A percentile compares a stretch with the other conserved stretches of the same genome.
Evolutionary conservation across 139 green algal species (phyloP).

Genomic region (Mesostigma viride): DNA sequence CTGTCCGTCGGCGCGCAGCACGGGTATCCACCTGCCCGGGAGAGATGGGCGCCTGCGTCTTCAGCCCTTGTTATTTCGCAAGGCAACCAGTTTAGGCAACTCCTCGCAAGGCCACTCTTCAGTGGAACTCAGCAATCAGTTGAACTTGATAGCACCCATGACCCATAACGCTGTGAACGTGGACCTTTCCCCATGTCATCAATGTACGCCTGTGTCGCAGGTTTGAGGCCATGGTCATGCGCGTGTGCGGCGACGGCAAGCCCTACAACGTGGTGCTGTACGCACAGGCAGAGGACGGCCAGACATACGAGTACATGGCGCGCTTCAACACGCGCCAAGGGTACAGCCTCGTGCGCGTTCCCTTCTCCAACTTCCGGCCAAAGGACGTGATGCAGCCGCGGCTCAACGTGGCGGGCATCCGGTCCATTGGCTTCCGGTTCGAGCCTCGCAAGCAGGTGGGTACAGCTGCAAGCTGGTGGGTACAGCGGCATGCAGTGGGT

Average conservation of each 20-base stretch:
- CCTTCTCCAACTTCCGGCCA: conserved; percentile 58
- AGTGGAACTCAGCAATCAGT: too few species aligned
- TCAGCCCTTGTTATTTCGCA: too few species aligned
- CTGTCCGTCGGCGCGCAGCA: too few species aligned
- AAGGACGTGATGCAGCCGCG: conserved; percentile 1
- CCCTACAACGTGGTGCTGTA: conserved; percentile 58
- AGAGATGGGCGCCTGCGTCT: too few species aligned
- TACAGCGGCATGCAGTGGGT: too few species aligned
- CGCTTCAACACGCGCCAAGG: conserved; percentile 46
- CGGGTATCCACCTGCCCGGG: too few species aligned
- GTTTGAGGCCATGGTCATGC: conserved; percentile 68
- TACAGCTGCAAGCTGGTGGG: too few species aligned
- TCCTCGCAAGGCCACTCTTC: too few species aligned
- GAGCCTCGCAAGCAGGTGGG: conserved; percentile 29
- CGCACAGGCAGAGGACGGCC: conserved; percentile 10
- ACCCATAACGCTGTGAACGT: too few species aligned
- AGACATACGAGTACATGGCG: conserved; percentile 9
- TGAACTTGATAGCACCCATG: too few species aligned
- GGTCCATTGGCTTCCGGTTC: conserved; percentile 42
- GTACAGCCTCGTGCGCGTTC: conserved; percentile 59
- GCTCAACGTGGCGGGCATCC: conserved; percentile 27
- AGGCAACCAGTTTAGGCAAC: too few species aligned
- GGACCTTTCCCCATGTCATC: too few species aligned
- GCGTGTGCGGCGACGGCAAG: conserved; percentile 67
- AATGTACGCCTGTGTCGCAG: conserved; percentile 4